Percentiles rank a stretch among this genome's conserved stretches.
phyloP scores from a whole-genome alignment of 345 rosid genomes.

The Populus deltoides region DNA sequence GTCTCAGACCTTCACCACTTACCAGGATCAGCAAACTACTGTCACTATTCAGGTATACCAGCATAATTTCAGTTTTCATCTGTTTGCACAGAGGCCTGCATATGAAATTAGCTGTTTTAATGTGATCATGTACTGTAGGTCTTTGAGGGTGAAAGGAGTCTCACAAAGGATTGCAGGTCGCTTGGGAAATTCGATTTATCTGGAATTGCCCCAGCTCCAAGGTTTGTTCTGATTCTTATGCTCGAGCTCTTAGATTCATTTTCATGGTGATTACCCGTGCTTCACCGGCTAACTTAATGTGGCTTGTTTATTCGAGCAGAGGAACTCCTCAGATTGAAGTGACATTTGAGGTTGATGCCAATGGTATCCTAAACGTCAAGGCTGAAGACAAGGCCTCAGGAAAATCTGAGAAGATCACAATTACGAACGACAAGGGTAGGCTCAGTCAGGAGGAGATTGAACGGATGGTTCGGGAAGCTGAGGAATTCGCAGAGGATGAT shows the following conservation, averaged over 20 bases:
- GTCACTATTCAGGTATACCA: slow-evolving; percentile 24
- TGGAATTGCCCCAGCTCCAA: slow-evolving; percentile 28
- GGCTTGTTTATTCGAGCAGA: neutral
- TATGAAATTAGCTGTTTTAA: neutral
- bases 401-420: slow-evolving; percentile 20
- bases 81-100: neutral
- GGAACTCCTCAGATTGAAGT: slow-evolving; percentile 29
- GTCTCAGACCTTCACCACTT: slow-evolving; percentile 35
- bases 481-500: slow-evolving; percentile 30
- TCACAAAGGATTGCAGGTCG: slow-evolving; percentile 29
- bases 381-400: slow-evolving; percentile 26
- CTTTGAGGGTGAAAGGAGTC: slow-evolving; percentile 28
- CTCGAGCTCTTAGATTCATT: neutral
- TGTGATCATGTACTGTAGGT: slow-evolving; percentile 2
- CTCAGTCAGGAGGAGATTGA: slow-evolving; percentile 28
- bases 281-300: neutral
- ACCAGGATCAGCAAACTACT: slow-evolving; percentile 34
- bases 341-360: slow-evolving; percentile 26
- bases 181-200: slow-evolving; percentile 26
- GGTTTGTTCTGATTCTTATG: neutral
- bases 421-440: slow-evolving; percentile 25
- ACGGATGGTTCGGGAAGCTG: slow-evolving; percentile 19
- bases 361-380: slow-evolving; percentile 19
- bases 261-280: neutral
- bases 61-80: neutral